Conservation (phyloP, 2,329 filamentous ascomycete genomes). For the Chaetomium globosum region DNA sequence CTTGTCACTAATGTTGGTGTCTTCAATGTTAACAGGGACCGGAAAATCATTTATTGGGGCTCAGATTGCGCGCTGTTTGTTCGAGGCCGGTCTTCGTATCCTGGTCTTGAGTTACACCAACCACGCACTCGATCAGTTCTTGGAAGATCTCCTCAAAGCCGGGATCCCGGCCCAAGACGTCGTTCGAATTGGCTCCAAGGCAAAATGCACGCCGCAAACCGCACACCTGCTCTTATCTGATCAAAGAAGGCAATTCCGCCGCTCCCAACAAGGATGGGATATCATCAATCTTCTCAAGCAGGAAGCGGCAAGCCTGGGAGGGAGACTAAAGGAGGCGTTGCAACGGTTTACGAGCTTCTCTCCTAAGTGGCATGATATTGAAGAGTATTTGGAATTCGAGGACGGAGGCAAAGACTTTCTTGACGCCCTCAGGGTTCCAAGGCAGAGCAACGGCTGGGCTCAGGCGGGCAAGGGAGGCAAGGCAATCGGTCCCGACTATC, state of each 20-base stretch:
- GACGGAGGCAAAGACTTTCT: constrained; percentile 55
- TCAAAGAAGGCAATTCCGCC: constrained; percentile 43
- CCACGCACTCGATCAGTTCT: constrained; percentile 66
- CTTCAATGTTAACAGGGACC: constrained; percentile 54
- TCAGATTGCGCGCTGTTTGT: constrained; percentile 59
- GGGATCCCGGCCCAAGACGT: constrained; percentile 56
- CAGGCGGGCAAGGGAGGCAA: constrained; percentile 52
- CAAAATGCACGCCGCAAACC: constrained; percentile 57
- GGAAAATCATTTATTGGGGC: constrained; percentile 77
- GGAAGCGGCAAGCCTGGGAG: constrained; percentile 40
- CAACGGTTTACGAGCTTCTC: constrained; percentile 24
- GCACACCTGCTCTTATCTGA: constrained; percentile 50
- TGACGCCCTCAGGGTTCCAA: constrained; percentile 58
- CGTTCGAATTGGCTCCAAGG: constrained; percentile 66
- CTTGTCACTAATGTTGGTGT: neutral
- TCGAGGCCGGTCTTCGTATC: constrained; percentile 56
- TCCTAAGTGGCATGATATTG: constrained; percentile 39
- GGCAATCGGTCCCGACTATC: constrained; percentile 49
- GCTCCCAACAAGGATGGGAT: constrained; percentile 42
- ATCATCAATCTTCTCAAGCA: constrained; percentile 49
- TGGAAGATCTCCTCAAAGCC: constrained; percentile 64
- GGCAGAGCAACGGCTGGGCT: constrained; percentile 49
- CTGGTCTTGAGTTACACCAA: constrained; percentile 71
- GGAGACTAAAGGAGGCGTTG: constrained; percentile 31
- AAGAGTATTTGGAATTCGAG: constrained; percentile 55